Conservation (phyloP, 2,329 filamentous ascomycete genomes). For the Neopestalotiopsis clavispora region DNA sequence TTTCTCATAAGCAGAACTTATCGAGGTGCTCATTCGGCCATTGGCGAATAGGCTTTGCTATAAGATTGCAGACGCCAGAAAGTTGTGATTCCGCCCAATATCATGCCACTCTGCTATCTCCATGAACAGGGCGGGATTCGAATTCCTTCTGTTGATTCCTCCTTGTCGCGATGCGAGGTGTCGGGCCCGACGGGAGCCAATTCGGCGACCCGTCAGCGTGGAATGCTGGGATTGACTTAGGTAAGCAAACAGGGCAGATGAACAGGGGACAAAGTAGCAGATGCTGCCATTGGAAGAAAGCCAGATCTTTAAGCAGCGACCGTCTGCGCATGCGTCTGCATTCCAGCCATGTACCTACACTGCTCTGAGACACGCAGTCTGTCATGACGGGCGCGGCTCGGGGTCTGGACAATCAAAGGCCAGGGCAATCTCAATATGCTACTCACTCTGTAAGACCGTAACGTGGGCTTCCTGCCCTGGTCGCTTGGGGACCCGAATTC, state of each 20-base stretch:
- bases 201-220: background rate
- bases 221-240: background rate
- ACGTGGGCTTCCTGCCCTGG: background rate
- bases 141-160: background rate
- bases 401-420: background rate
- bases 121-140: background rate
- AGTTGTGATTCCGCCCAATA: background rate
- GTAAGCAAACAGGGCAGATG: background rate
- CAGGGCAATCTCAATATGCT: too few relatives aligned
- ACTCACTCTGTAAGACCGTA: background rate
- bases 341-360: too few relatives aligned
- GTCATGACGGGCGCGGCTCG: background rate
- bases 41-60: background rate
- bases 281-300: background rate
- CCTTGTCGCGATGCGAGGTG: background rate
- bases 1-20: background rate
- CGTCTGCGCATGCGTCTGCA: too few relatives aligned
- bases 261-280: background rate
- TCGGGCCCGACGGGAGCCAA: background rate
- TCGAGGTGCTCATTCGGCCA: background rate
- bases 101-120: background rate
- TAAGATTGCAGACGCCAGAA: background rate
- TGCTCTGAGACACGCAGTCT: background rate
- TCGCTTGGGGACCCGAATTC: background rate
- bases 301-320: background rate